Conservation (phyloP, 2,329 filamentous ascomycete species). For the Verticillium alfalfae region DNA sequence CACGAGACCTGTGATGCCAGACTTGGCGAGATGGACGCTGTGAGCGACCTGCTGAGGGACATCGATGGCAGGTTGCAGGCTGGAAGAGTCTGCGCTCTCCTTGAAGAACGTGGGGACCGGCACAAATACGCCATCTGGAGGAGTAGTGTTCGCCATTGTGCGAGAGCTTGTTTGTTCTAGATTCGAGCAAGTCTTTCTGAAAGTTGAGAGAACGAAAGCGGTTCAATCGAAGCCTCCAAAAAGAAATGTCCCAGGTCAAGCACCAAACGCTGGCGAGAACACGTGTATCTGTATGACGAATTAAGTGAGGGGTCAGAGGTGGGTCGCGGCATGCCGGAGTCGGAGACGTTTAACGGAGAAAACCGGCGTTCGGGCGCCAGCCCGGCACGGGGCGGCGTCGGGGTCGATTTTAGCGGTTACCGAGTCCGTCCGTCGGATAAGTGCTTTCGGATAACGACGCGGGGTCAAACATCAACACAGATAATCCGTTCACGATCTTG, state of each 20-base stretch:
- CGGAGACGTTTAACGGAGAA: neutral
- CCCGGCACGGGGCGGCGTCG: neutral
- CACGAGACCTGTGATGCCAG: conserved; percentile 55
- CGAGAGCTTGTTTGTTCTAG: neutral
- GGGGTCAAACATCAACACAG: conserved; percentile 1
- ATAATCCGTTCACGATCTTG: neutral
- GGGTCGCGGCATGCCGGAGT: neutral
- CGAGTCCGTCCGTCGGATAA: neutral
- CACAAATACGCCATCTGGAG: conserved; percentile 48
- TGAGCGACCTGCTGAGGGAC: conserved; percentile 52
- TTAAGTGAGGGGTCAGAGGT: neutral
- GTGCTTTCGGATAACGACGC: neutral
- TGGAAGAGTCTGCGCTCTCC: conserved; percentile 29
- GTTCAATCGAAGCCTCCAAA: neutral
- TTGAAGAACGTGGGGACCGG: conserved; percentile 60
- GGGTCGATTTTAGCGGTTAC: neutral
- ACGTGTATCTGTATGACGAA: neutral
- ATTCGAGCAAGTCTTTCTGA: neutral
- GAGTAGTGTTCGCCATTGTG: conserved; percentile 3
- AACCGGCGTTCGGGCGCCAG: neutral
- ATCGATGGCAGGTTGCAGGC: conserved; percentile 46
- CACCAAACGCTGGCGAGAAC: neutral
- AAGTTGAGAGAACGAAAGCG: neutral
- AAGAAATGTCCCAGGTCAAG: neutral
- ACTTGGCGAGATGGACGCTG: conserved; percentile 52